Evolutionary conservation across 768 basidiomycete species (phyloP), one percentile per base, ranked within the genome.

Genomic region (Phlebiopsis flavidoalba): DNA sequence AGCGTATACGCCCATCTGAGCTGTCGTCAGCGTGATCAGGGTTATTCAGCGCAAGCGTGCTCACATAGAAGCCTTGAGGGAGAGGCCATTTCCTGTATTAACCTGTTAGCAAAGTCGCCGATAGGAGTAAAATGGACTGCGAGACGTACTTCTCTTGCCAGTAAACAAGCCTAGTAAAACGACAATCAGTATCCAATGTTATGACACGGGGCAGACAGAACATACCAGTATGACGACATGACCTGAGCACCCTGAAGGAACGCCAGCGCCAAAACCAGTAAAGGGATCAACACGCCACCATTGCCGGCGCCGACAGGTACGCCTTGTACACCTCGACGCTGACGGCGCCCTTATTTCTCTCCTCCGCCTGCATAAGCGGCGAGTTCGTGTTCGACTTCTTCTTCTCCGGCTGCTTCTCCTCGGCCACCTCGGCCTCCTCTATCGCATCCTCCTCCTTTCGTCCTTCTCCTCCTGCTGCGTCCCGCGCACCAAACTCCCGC

Each of bases 1-100:
- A 14, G 88, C 91, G 67, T 94, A 95, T 15, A 93, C 79, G 49
- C 85, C 90, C 86, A 92, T 93, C 87, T 93, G 70, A 26, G 31
- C n/a, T 31, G 26, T 6, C 54, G 50, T 35, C 24, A 12, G 2
- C 8, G 36, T 55, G 21, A 55, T 19, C n/a, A 8, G 8, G n/a
- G 26, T 19, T 8, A 17, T 46, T 1, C 11, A 46, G 8, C 6
- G 5, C n/a, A 8, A 53, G 47, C 46, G 36, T 10, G 74, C 84
- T 60, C 67, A 89, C 89, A 69, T 91, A 94, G 71, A 93, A 91
- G 2, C 84, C 85, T 65, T 82, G 74, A 6, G 86, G 64, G 60
- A 76, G 76, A 17, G 76, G 72, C 79, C 83, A 93, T 67, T 85
- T 77, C 53, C 79, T 82, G 57, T 56, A 50, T 46, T 61, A n/a